Evolutionary conservation across 352 stramenopile genomes (phyloP), one percentile per base, ranked within the genome.

Genomic region (Globisporangium iwayamae): DNA sequence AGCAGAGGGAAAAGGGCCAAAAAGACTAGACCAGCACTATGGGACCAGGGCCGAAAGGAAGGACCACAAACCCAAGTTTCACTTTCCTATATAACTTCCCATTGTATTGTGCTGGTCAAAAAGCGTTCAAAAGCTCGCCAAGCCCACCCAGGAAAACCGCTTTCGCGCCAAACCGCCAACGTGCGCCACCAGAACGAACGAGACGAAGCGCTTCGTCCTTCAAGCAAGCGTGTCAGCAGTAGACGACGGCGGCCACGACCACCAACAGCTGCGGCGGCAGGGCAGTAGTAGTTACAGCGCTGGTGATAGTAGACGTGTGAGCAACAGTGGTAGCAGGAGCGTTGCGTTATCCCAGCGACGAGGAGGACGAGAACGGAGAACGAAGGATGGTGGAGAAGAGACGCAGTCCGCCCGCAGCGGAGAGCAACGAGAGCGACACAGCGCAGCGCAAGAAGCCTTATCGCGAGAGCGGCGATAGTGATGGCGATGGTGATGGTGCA

Each of bases 381-480:
- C n/a, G 30, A 16, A 43, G 51, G 9, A 85, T 85, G 77, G 75
- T 78, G 60, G 77, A 83, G 68, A 86, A 86, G 66, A 73, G 77
- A 48, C 68, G 68, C 43, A 82, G 68, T 69, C 66, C 67, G 36
- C 53, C 60, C 25, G 38, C 56, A 43, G 32, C 20, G 20, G 47
- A 56, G 4, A 38, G 9, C 45, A 20, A 20, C 30, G 30, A 53
- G 28, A 41, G 10, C 36, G 41, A 47, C 7, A 6, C 38, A 30
- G 32, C 60, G 28, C 56, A 55, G 45, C 56, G 56, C 56, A 66
- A 56, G 60, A 53, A 47, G 20, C 28, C 56, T 3, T 22, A 66
- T 45, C 43, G 22, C 10, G 36, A 47, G 7, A 41, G 36, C 4
- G 36, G 9, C 11, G 36, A 41, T 4, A 41, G 36, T 11, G 32